A percentile compares a stretch with the other conserved stretches of the same genome.
Evolutionary conservation across 352 stramenopile species (phyloP).

Genomic region (Phytophthora fragariae): DNA sequence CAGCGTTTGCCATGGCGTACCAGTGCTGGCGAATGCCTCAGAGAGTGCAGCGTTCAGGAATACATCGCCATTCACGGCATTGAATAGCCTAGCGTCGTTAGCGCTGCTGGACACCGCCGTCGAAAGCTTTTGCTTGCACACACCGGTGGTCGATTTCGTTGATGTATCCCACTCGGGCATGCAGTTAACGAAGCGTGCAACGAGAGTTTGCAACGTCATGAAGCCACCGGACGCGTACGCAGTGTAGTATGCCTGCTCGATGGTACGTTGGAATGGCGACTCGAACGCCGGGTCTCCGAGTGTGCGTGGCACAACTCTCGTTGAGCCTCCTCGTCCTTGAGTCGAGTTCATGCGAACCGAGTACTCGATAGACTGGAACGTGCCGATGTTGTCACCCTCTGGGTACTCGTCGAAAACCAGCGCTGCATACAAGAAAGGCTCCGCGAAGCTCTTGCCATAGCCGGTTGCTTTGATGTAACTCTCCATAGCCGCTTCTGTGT

Average conservation of each 20-base stretch:
- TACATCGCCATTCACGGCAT: constrained; percentile 40
- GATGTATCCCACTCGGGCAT: constrained; percentile 55
- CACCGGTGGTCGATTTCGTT: constrained; percentile 46
- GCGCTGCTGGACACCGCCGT: constrained; percentile 32
- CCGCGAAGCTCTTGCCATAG: constrained; percentile 57
- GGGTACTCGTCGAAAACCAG: constrained; percentile 70
- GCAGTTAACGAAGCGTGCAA: constrained; percentile 69
- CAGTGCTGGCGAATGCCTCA: constrained; percentile 8
- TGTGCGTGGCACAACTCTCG: constrained; percentile 50
- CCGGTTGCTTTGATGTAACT: constrained; percentile 44
- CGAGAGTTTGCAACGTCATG: constrained; percentile 73
- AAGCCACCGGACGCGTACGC: constrained; percentile 57
- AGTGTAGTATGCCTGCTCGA: constrained; percentile 51
- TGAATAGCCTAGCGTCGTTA: constrained; percentile 39
- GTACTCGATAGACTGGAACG: constrained; percentile 62
- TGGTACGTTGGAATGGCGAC: constrained; percentile 51
- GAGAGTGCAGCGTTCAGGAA: constrained; percentile 36
- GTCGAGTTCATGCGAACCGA: constrained; percentile 76
- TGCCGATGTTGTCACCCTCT: constrained; percentile 47
- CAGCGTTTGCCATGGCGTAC: constrained; percentile 4
- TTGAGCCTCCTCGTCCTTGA: constrained; percentile 12
- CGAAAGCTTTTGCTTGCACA: constrained; percentile 52
- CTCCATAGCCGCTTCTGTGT: constrained; percentile 50
- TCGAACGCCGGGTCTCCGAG: constrained; percentile 59
- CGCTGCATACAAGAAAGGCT: constrained; percentile 63